These are phyloP conservation scores for Monotropa hypopitys DNA, from an alignment of 179 eudicot genomes.

Conservation along the genomic window DNA sequence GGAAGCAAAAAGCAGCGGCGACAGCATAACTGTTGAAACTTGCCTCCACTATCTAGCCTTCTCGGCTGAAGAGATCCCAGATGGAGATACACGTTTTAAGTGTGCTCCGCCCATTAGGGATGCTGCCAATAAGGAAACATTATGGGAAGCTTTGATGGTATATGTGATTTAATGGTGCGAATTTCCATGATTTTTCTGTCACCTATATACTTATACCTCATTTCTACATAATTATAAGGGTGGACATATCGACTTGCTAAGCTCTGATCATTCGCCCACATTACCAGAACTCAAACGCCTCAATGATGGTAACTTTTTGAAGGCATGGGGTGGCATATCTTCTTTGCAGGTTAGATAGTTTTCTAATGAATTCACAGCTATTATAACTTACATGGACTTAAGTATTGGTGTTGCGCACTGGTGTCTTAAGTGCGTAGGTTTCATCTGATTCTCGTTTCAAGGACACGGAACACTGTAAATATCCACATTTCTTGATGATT, in stretches of 20 bases:
- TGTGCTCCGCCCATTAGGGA: constrained; percentile 93
- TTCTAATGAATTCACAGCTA: not conserved
- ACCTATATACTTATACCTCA: not conserved
- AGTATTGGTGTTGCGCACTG: not conserved
- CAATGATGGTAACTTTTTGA: constrained; percentile 71
- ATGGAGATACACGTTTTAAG: constrained; percentile 94
- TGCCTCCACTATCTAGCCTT: constrained; percentile 93
- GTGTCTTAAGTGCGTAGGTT: not conserved
- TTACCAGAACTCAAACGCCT: constrained; percentile 68
- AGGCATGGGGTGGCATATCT: constrained; percentile 98
- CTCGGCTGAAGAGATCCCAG: constrained; percentile 79
- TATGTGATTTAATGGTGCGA: not conserved
- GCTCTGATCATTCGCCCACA: constrained; percentile 96
- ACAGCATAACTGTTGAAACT: constrained; percentile 83
- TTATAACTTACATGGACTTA: not conserved
- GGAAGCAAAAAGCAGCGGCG: constrained; percentile 91
- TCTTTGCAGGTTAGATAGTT: constrained; percentile 68
- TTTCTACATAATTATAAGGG: constrained; percentile 28
- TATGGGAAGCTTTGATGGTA: constrained; percentile 93
- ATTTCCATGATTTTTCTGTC: not conserved
- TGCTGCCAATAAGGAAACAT: constrained; percentile 57
- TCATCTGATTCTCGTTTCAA: not conserved
- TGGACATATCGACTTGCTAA: constrained; percentile 84
- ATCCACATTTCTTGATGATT: no score
- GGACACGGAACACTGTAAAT: not conserved